These are phyloP conservation scores for Zymoseptoria tritici DNA, from an alignment of 2,329 filamentous ascomycete species.

Conservation along the genomic window DNA sequence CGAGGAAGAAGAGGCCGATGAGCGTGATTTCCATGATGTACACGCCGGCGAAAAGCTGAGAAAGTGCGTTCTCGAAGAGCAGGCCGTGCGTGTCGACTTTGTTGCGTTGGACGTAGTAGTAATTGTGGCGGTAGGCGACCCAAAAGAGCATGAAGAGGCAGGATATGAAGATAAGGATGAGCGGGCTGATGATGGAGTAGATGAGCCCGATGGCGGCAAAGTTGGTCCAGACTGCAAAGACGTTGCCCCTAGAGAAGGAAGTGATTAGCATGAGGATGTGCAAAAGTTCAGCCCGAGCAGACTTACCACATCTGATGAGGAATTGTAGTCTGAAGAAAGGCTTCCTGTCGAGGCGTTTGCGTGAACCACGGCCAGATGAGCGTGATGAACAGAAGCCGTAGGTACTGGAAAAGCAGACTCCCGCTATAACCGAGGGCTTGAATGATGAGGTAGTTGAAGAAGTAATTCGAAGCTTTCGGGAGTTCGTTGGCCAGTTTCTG, in stretches of 20 bases:
- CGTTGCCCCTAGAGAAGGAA: constrained; percentile 57
- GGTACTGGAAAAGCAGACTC: constrained; percentile 7
- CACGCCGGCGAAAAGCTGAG: constrained; percentile 84
- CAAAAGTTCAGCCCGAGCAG: background rate
- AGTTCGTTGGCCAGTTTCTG: constrained; percentile 4
- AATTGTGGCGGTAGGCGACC: constrained; percentile 90
- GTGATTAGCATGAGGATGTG: background rate
- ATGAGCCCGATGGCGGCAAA: constrained; percentile 80
- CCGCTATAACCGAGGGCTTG: constrained; percentile 10
- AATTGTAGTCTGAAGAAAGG: constrained; percentile 8
- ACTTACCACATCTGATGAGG: constrained; percentile 9
- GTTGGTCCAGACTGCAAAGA: constrained; percentile 92
- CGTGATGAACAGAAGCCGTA: constrained; percentile 7
- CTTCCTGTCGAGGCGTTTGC: constrained; percentile 13
- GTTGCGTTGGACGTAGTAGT: constrained; percentile 84
- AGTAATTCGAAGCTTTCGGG: constrained; percentile 12
- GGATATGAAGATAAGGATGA: constrained; percentile 85
- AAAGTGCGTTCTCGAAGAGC: constrained; percentile 81
- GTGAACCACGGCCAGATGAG: constrained; percentile 9
- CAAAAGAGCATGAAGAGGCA: constrained; percentile 83
- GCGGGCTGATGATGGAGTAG: constrained; percentile 76
- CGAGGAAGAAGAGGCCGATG: constrained; percentile 79
- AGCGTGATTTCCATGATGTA: constrained; percentile 89
- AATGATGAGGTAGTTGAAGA: constrained; percentile 13
- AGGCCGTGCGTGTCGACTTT: constrained; percentile 82